Evolutionary conservation across 108 stramenopile species (phyloP).

Genomic region (Seminavis robusta): DNA sequence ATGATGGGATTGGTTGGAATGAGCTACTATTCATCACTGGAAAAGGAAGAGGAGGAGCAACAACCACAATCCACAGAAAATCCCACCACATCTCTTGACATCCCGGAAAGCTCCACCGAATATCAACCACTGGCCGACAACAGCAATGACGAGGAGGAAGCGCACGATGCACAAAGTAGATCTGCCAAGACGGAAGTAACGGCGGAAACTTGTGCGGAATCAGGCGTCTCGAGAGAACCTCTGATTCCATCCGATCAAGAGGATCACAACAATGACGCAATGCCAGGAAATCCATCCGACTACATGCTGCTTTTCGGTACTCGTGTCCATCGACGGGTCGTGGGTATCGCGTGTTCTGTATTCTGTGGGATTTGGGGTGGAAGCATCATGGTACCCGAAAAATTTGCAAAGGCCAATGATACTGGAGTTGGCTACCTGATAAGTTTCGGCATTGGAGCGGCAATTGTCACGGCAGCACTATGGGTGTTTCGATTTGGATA

Average conservation of each 20-base stretch:
- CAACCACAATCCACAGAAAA: neutral
- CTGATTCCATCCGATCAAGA: too few species aligned
- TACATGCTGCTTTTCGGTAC: constrained; percentile 32
- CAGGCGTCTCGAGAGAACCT: too few species aligned
- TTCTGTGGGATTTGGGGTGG: constrained; percentile 51
- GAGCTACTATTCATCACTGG: constrained; percentile 61
- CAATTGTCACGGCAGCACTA: constrained; percentile 40
- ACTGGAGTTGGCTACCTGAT: constrained; percentile 65
- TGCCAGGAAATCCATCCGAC: constrained; percentile 10
- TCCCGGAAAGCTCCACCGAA: too few species aligned
- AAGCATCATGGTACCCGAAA: constrained; percentile 45
- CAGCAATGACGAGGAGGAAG: too few species aligned
- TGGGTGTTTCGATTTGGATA: constrained; percentile 50
- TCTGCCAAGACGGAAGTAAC: too few species aligned
- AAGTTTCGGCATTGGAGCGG: constrained; percentile 63
- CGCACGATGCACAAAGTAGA: too few species aligned
- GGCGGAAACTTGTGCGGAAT: too few species aligned
- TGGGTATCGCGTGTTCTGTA: constrained; percentile 36
- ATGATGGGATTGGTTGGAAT: constrained; percentile 68
- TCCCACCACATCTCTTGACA: neutral
- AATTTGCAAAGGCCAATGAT: constrained; percentile 32
- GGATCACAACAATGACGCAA: too few species aligned
- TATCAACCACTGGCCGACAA: too few species aligned
- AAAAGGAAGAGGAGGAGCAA: neutral
- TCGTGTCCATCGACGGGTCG: constrained; percentile 22